phyloP scores from a whole-genome alignment of 2,329 filamentous ascomycete species.

The Verticillium isaacii region DNA sequence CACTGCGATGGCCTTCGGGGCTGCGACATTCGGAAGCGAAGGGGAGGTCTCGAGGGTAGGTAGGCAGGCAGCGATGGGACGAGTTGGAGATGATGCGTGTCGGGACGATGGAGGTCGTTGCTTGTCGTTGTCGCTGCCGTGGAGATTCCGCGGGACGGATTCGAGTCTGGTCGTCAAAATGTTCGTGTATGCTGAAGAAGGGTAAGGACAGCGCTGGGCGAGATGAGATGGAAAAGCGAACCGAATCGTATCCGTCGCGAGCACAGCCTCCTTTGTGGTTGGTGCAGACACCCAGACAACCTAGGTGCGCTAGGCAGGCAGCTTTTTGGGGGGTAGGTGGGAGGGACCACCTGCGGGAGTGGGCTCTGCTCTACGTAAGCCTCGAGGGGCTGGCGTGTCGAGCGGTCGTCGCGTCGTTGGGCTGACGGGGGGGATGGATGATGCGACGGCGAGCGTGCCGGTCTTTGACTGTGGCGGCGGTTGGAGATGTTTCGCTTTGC shows the following conservation, averaged over 20 bases:
- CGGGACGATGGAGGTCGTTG: neutral
- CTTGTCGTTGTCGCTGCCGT: neutral
- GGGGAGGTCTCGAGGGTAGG: neutral
- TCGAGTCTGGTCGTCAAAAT: neutral
- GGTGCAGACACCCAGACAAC: neutral
- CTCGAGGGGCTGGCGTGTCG: neutral
- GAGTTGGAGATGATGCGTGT: slow-evolving; percentile 11
- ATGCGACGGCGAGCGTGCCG: neutral
- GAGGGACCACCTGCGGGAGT: neutral
- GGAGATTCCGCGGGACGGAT: neutral
- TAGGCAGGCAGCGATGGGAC: slow-evolving; percentile 5
- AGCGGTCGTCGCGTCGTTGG: neutral
- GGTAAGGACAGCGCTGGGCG: neutral
- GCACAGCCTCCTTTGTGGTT: neutral
- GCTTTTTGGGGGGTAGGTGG: neutral
- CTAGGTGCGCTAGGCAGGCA: neutral
- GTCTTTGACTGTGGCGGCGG: neutral
- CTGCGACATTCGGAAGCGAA: slow-evolving; percentile 26
- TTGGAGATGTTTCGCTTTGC: neutral
- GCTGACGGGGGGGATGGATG: neutral
- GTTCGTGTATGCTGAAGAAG: neutral
- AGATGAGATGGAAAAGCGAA: neutral
- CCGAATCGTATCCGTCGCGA: neutral
- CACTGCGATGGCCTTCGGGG: slow-evolving; percentile 18
- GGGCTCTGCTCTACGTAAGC: neutral